phyloP scores from a whole-genome alignment of 2,329 filamentous ascomycete species.

The Uncinocarpus reesii region DNA sequence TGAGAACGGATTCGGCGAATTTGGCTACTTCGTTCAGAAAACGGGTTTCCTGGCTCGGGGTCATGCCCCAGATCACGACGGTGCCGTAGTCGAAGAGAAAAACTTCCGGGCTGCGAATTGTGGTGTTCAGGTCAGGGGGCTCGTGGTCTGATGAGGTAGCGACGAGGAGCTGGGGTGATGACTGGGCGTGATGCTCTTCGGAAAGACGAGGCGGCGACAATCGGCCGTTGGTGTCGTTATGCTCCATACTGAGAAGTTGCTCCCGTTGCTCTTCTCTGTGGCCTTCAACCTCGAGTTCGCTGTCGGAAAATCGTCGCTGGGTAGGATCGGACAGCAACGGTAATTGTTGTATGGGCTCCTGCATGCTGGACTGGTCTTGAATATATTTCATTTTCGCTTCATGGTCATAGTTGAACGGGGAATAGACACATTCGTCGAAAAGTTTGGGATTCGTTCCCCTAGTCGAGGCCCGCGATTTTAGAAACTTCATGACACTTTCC shows the following conservation, averaged over 20 bases:
- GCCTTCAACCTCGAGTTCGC: conserved; percentile 58
- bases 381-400: conserved; percentile 29
- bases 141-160: conserved; percentile 24
- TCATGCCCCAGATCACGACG: conserved; percentile 98
- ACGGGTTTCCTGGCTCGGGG: conserved; percentile 71
- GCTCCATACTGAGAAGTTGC: conserved; percentile 54
- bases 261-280: conserved; percentile 47
- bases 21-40: conserved; percentile 91
- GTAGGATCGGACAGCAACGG: background rate
- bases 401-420: conserved; percentile 72
- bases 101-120: conserved; percentile 83
- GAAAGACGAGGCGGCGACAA: conserved; percentile 25
- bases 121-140: conserved; percentile 66
- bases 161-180: conserved; percentile 15
- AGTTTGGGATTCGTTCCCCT: conserved; percentile 77
- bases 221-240: conserved; percentile 15
- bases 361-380: conserved; percentile 8
- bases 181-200: conserved; percentile 14
- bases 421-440: conserved; percentile 97
- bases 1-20: conserved; percentile 85
- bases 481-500: conserved; percentile 76
- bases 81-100: conserved; percentile 98
- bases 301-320: conserved; percentile 44
- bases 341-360: background rate
- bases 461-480: conserved; percentile 72